Evolutionary conservation across 2,329 filamentous ascomycete genomes (phyloP), one percentile per base, ranked within the genome.

Genomic region (Thermomyces lanuginosus): DNA sequence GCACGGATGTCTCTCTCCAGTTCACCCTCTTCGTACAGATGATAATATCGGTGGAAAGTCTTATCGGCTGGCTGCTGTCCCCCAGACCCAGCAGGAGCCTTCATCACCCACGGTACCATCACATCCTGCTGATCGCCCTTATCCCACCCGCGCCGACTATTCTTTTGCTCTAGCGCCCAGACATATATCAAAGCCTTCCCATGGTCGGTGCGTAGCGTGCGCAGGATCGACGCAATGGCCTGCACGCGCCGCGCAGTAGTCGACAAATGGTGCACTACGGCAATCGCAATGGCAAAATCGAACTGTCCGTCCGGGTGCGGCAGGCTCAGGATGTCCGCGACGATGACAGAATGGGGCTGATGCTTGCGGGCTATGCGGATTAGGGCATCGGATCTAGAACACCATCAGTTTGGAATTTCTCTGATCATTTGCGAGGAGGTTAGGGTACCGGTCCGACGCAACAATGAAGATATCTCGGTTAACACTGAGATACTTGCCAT

Each of bases 251-350:
- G 66, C 26, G 63, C 64, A 7, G 63, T 61, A 4, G 84, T 92
- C 8, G 82, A 91, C 27, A 95, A 62, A 57, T 98, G 89, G 56
- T 95, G 89, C 16, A 95, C 63, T 7, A 95, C 89, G 24, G 89
- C 89, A 43, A 98, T 84, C 43, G 77, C 89, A 38, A 95, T 89
- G 31, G 72, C 83, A 49, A 95, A 95, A 53, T 95, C 86, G 47
- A 79, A 78, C 43, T 32, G 40, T 10, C 41, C 43, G 35, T 48
- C 32, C 7, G 70, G 77, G 50, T 92, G 86, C 3, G 89, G 89
- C 11, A 93, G 65, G n/a, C 64, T 63, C 6, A 95, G 64, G 26
- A 73, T 76, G 50, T 95, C 86, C 18, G 84, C 84, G 21, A 92
- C 72, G 16, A 82, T 51, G 10, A 76, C 70, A 34, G 76, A 67